phyloP scores from a whole-genome alignment of 2,329 filamentous ascomycete species.

The Orbilia oligospora region DNA sequence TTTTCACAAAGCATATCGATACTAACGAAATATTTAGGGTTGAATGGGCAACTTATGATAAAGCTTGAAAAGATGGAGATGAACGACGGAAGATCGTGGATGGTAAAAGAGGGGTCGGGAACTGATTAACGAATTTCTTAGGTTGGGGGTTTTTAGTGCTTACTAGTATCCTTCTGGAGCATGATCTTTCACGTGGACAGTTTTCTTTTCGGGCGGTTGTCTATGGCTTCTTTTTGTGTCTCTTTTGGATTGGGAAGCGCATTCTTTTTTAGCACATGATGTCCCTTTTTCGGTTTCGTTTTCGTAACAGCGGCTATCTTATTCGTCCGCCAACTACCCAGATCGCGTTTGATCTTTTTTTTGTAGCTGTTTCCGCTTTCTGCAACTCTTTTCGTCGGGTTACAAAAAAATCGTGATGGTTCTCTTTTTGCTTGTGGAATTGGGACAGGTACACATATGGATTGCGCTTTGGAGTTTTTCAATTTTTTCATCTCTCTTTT shows the following conservation, averaged over 20 bases:
- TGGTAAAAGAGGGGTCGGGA: conserved; percentile 7
- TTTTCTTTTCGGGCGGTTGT: conserved; percentile 23
- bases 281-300: neutral
- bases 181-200: conserved; percentile 6
- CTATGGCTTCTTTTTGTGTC: conserved; percentile 1
- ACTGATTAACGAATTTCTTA: conserved; percentile 32
- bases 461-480: conserved; percentile 6
- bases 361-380: neutral
- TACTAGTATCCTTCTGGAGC: conserved; percentile 31
- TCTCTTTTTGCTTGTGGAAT: neutral
- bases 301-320: neutral
- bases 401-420: neutral
- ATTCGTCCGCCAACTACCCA: neutral
- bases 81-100: conserved; percentile 1
- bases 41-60: conserved; percentile 38
- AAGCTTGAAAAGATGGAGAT: conserved; percentile 3
- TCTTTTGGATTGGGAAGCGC: neutral
- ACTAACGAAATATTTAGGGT: conserved; percentile 30
- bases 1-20: conserved; percentile 1
- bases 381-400: neutral
- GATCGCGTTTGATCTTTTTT: conserved; percentile 1
- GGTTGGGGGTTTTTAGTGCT: conserved; percentile 15
- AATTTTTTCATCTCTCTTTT: no score
- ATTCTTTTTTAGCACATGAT: conserved; percentile 24
- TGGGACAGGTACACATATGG: conserved; percentile 4